These are phyloP conservation scores for Neopestalotiopsis sp. DNA, from an alignment of 2,329 filamentous ascomycete species.

Conservation along the genomic window DNA sequence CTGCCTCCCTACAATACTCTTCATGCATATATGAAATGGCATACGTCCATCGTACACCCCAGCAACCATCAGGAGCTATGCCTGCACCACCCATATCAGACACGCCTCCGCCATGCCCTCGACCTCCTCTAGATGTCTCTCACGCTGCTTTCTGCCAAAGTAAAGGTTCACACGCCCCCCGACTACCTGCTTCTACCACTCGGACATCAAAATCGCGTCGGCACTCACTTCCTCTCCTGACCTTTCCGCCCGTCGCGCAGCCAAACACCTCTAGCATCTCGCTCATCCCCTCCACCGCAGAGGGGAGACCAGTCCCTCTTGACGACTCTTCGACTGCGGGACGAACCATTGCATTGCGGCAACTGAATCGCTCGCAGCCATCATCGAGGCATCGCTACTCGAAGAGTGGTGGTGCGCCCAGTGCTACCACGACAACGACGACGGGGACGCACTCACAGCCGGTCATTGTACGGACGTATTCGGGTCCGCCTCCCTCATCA, in stretches of 20 bases:
- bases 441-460: constrained; percentile 65
- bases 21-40: constrained; percentile 27
- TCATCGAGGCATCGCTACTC: constrained; percentile 59
- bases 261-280: constrained; percentile 58
- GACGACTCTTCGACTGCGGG: constrained; percentile 61
- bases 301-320: constrained; percentile 61
- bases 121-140: constrained; percentile 17
- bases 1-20: constrained; percentile 20
- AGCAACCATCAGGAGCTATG: constrained; percentile 20
- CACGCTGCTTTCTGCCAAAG: constrained; percentile 25
- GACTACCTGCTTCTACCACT: constrained; percentile 24
- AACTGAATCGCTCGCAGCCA: constrained; percentile 63
- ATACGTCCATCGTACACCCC: constrained; percentile 20
- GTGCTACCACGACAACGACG: constrained; percentile 41
- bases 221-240: constrained; percentile 50
- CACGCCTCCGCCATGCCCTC: constrained; percentile 20
- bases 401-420: constrained; percentile 61
- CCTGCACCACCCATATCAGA: constrained; percentile 17
- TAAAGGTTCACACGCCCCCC: constrained; percentile 2
- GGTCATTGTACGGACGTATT: constrained; percentile 70
- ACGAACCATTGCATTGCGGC: constrained; percentile 64
- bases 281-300: constrained; percentile 59
- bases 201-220: constrained; percentile 34
- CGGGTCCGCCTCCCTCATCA: constrained; percentile 49
- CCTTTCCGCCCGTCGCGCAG: constrained; percentile 53